phyloP scores from a whole-genome alignment of 306 rosid genomes.

The Albizia julibrissin region DNA sequence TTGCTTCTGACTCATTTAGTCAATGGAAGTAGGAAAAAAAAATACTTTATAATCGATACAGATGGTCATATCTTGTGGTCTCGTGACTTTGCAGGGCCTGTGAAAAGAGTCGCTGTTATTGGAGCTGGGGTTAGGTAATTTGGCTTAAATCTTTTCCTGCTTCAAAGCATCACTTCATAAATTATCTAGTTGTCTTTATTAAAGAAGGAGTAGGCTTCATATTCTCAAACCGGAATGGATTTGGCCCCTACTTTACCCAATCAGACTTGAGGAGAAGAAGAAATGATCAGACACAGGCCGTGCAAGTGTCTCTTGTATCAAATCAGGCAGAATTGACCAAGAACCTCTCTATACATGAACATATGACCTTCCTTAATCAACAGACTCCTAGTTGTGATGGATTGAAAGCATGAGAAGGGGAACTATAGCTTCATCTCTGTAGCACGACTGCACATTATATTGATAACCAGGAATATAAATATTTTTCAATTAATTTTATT shows the following conservation, averaged over 20 bases:
- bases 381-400: neutral
- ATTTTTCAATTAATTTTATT: conserved; percentile 4
- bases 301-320: neutral
- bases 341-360: neutral
- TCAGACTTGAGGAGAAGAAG: neutral
- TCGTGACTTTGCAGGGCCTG: conserved; percentile 55
- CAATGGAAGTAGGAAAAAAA: neutral
- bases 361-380: neutral
- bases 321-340: neutral
- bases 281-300: neutral
- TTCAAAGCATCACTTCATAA: neutral
- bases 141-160: conserved; percentile 16
- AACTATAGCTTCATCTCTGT: neutral
- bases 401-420: conserved; percentile 10
- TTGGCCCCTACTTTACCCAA: neutral
- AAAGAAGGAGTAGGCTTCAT: neutral
- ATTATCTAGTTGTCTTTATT: neutral
- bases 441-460: neutral
- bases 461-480: neutral
- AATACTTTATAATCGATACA: neutral
- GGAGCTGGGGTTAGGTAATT: conserved; percentile 93
- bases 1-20: neutral
- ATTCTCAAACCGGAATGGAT: neutral
- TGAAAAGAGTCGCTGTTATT: conserved; percentile 79
- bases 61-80: neutral